Conservation (phyloP, 164 flowering plant genomes). For the Magnolia kwangsiensis region DNA sequence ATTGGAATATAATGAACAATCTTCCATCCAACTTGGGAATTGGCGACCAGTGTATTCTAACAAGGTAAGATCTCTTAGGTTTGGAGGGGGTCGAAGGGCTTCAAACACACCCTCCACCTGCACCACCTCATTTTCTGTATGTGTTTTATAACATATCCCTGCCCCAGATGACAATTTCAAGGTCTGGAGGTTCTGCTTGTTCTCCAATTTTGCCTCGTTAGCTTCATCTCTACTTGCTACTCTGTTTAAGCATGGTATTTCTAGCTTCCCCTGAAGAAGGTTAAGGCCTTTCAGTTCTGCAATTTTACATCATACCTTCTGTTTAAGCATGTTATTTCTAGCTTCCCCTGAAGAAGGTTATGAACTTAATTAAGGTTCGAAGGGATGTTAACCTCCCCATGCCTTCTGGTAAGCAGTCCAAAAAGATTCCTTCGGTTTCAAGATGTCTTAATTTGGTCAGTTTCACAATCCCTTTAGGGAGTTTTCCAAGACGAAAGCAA, state of each 20-base stretch:
- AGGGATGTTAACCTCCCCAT: not conserved
- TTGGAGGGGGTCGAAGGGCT: not conserved
- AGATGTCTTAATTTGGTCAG: slow-evolving; percentile 5
- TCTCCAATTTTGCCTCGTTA: not conserved
- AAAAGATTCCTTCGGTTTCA: not conserved
- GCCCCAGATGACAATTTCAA: not conserved
- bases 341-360: too few species aligned
- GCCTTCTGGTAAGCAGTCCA: not conserved
- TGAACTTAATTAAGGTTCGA: not conserved
- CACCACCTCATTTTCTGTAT: not conserved
- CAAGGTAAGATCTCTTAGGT: not conserved
- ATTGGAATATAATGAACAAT: not conserved
- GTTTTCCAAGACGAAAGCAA: rapidly evolving
- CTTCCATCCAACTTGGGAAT: slow-evolving; percentile 3
- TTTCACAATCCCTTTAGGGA: not conserved
- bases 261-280: not conserved
- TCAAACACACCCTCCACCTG: not conserved
- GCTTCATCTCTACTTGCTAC: not conserved
- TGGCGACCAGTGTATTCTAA: not conserved
- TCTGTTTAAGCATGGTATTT: not conserved
- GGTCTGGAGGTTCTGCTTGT: not conserved
- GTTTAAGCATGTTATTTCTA: too few species aligned
- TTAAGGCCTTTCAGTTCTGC: not conserved
- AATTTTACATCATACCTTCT: not conserved
- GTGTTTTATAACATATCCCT: too few species aligned